Conservation (phyloP, 257 asterid genomes). For the Cruciata laevipes region DNA sequence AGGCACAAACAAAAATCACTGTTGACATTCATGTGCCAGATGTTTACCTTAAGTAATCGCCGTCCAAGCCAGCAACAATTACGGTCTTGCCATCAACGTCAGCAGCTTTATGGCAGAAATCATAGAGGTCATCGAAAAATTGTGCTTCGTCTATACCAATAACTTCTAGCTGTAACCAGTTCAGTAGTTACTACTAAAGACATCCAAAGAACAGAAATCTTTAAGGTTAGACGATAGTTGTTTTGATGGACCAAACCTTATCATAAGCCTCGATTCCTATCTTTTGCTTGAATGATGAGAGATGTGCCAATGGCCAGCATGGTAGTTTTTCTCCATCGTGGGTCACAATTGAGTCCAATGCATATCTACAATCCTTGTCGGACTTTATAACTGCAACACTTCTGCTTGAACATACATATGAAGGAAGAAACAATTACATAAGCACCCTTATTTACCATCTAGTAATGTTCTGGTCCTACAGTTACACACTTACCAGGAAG, state of each 20-base stretch:
- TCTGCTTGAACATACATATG: conserved; percentile 39
- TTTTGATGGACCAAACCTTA: conserved; percentile 33
- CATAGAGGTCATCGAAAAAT: conserved; percentile 81
- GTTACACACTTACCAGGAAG: not conserved
- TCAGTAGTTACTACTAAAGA: conserved; percentile 1
- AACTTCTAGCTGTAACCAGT: conserved; percentile 49
- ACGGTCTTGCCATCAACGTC: conserved; percentile 83
- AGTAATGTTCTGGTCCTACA: not conserved
- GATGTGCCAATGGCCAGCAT: conserved; percentile 69
- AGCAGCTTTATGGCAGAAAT: conserved; percentile 84
- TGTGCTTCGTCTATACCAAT: conserved; percentile 97
- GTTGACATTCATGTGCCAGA: not conserved
- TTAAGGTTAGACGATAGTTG: not conserved
- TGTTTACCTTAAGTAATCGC: conserved; percentile 81
- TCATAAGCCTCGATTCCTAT: conserved; percentile 63
- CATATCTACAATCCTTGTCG: conserved; percentile 73
- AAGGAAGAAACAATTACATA: conserved; percentile 4
- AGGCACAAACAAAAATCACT: not conserved
- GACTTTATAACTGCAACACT: conserved; percentile 70
- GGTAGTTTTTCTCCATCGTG: conserved; percentile 86
- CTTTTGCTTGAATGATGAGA: conserved; percentile 54
- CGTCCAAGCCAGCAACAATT: conserved; percentile 89
- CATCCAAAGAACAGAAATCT: not conserved
- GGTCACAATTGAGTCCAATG: conserved; percentile 66
- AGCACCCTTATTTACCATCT: not conserved